Base-by-base conservation (phyloP, 768 basidiomycete species). In the Amyloporia xantha region DNA sequence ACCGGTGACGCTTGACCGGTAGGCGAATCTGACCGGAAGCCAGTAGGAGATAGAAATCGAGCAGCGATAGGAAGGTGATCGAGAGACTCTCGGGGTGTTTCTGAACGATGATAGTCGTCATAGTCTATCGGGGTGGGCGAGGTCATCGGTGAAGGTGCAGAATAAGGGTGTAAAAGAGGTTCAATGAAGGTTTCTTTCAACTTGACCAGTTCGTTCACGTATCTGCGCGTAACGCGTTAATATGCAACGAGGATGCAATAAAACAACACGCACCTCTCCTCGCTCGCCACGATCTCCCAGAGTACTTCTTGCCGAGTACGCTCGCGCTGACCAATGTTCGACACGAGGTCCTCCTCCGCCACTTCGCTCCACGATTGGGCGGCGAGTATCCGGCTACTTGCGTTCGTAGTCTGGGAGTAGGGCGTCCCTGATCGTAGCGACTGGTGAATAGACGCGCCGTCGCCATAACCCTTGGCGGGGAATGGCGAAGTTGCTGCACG, bases 211-310 rank as follows among this genome's bases (percentile, higher is more conserved):
- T n/a, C n/a, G n/a, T n/a, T n/a, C n/a, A n/a, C n/a, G n/a, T n/a
- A n/a, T n/a, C n/a, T n/a, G n/a, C n/a, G n/a, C n/a, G n/a, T n/a
- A n/a, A n/a, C n/a, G 84, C 83, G 26, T 83, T 78, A 48, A 99
- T 91, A 63, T 91, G 87, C 15, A 91, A 89, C 93, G 95, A 64
- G 6, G 47, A 25, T 13, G 38, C 4, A 13, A 42, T 2, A 52
- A 50, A 49, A 27, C 52, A 21, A 13, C 21, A 68, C 79, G 44
- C 60, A 91, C 90, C 93, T 82, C 66, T 97, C 92, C 69, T 97
- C 94, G 56, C 90, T 92, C 25, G 88, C 86, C 42, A 97, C 92
- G 56, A 97, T 97, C 71, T 97, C 94, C 73, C 91, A 96, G 23
- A 97, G 67, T 5, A 97, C 94, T 69, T 97, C 94, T 66, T 97